Conservation (phyloP, 805 yeast genomes). For the Hanseniaspora lachancei region DNA sequence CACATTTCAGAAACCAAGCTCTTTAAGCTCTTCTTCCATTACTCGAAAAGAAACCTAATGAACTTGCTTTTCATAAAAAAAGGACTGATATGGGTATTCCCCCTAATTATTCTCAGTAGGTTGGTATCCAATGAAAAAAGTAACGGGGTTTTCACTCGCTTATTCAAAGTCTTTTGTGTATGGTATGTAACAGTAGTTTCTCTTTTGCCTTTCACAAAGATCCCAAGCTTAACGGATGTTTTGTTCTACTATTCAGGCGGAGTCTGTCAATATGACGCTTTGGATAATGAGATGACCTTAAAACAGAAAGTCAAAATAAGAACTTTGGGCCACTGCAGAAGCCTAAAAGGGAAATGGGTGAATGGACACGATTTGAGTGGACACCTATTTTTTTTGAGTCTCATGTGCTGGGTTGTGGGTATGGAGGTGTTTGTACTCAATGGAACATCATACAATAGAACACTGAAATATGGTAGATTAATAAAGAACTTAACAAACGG, state of each 20-base stretch:
- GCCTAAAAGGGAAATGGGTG: constrained; percentile 50
- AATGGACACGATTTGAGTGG: constrained; percentile 97
- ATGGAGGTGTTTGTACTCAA: constrained; percentile 9
- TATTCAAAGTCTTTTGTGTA: constrained; percentile 37
- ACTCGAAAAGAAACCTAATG: constrained; percentile 25
- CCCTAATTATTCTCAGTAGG: constrained; percentile 17
- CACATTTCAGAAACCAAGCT: background rate
- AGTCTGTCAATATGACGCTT: background rate
- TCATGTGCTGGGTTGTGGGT: constrained; percentile 22
- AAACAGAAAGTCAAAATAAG: background rate
- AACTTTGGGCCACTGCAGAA: constrained; percentile 32
- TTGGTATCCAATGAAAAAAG: background rate
- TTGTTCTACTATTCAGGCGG: constrained; percentile 78
- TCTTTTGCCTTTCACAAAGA: constrained; percentile 67
- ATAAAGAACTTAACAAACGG: background rate
- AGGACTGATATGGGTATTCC: constrained; percentile 78
- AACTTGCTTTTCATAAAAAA: constrained; percentile 68
- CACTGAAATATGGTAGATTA: background rate
- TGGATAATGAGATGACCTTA: background rate
- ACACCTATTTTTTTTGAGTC: constrained; percentile 59
- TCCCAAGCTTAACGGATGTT: constrained; percentile 74
- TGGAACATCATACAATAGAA: background rate
- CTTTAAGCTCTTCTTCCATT: background rate
- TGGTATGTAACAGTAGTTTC: constrained; percentile 41
- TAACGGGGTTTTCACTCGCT: constrained; percentile 3